Evolutionary conservation across 2,329 filamentous ascomycete species (phyloP).

Genomic region (Sphaceloma murrayae): DNA sequence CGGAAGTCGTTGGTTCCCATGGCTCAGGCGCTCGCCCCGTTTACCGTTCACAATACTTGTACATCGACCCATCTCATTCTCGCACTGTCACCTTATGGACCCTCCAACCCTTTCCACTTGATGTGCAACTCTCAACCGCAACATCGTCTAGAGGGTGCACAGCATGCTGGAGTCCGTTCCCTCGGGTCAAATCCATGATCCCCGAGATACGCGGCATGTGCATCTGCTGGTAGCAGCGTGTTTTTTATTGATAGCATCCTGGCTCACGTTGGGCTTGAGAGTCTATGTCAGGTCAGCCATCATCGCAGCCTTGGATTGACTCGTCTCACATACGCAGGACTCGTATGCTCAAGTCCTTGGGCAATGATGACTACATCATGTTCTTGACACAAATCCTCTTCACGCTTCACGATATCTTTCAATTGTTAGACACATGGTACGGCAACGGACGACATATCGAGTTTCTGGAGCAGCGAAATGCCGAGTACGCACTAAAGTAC

Average conservation of each 20-base stretch:
- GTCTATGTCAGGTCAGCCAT: slow-evolving; percentile 27
- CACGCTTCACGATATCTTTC: slow-evolving; percentile 28
- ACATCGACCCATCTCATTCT: too few species aligned
- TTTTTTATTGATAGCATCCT: slow-evolving; percentile 31
- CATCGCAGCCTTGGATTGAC: background rate
- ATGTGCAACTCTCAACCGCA: too few species aligned
- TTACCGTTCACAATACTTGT: too few species aligned
- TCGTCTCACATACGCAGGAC: background rate
- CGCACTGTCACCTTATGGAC: too few species aligned
- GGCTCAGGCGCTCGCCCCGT: too few species aligned
- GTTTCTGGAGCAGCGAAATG: slow-evolving; percentile 19
- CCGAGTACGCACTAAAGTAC: slow-evolving; percentile 23
- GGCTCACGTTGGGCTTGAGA: slow-evolving; percentile 31
- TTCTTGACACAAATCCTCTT: slow-evolving; percentile 26
- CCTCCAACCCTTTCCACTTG: too few species aligned
- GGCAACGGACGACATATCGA: slow-evolving; percentile 27
- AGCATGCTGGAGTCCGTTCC: background rate
- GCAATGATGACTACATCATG: slow-evolving; percentile 31
- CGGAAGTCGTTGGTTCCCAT: too few species aligned
- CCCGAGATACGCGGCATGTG: slow-evolving; percentile 3
- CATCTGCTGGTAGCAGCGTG: slow-evolving; percentile 24
- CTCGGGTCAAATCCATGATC: background rate
- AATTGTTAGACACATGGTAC: slow-evolving; percentile 27
- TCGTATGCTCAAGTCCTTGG: slow-evolving; percentile 22
- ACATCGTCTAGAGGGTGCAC: background rate